Base-by-base conservation (phyloP, 1,139 yeast genomes). In the Suhomyces bokatorum region DNA sequence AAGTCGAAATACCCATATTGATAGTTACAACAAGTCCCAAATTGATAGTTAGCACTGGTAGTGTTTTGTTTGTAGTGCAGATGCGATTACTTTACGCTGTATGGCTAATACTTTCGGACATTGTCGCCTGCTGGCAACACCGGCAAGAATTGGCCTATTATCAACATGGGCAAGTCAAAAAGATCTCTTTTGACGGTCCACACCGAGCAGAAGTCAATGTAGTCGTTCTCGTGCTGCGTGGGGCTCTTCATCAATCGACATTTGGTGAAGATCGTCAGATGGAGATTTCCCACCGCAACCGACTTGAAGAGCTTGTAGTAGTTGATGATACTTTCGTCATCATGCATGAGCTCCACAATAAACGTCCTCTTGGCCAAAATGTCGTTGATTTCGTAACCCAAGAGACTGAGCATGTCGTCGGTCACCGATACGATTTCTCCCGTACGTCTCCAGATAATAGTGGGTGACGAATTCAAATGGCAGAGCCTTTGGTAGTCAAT, bases 171-270 rank as follows among this genome's bases (percentile, higher is more conserved):
- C 43, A 90, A 83, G 58, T 90, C 96, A 66, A 90, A 91, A 42
- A 87, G 81, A 64, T 91, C 97, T 53, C 96, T 72, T 56, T 88
- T 88, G 22, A 79, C 82, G 0, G 85, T 80, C 84, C 85, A 80
- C 27, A 79, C 83, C 30, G 80, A 73, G 52, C 82, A 77, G 56
- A 81, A 79, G 51, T 76, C 78, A 41, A 80, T 69, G 52, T 59
- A 75, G 9, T 50, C 54, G 31, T 36, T 66, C 3, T 37, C 39
- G 14, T 16, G 30, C 37, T 15, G 53, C 59, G 12, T 46, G 48
- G 44, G 37, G 62, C 56, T 49, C 36, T 70, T 62, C 46, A 73
- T 64, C 50, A 81, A 66, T 52, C 70, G 71, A 51, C 75, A 69
- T 52, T 73, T 75, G 2, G 83, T 78, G 40, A 73, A 59, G 45